Conservation (phyloP, 2,329 filamentous ascomycete genomes). For the Diaporthe capsici region DNA sequence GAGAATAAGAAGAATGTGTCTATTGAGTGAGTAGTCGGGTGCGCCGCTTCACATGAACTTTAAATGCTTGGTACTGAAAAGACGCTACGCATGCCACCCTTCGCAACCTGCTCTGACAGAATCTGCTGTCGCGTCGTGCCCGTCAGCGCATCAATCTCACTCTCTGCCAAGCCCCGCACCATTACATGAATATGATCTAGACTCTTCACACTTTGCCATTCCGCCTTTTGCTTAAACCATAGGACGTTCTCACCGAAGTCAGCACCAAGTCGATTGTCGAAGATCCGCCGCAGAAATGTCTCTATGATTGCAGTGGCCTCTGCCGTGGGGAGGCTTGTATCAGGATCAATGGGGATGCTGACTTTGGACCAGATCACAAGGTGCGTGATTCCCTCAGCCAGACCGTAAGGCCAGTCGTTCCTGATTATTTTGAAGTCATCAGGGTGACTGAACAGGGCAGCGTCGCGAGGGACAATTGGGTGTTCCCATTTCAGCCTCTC, state of each 20-base stretch:
- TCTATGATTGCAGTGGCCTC: neutral
- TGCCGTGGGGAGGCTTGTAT: neutral
- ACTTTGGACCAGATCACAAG: neutral
- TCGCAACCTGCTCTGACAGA: conserved; percentile 1
- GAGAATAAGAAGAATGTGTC: neutral
- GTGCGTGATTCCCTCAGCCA: neutral
- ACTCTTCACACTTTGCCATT: neutral
- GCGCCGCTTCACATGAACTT: neutral
- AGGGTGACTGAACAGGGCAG: neutral
- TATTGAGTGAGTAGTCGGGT: neutral
- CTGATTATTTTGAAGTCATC: conserved; percentile 3
- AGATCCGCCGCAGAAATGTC: neutral
- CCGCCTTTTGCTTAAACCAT: neutral
- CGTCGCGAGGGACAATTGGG: neutral
- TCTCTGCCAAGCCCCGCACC: neutral
- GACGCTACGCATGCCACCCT: neutral
- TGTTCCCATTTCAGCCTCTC: neutral
- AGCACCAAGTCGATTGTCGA: neutral
- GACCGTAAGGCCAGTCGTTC: neutral
- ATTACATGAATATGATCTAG: conserved; percentile 2
- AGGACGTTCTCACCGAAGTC: neutral
- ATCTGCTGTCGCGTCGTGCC: neutral
- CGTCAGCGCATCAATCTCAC: neutral
- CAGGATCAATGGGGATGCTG: neutral
- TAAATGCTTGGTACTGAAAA: neutral